Percentiles rank a stretch among this genome's conserved stretches.
Conservation (phyloP, 2,329 filamentous ascomycete species). For the Pseudofabraea citricarpa region DNA sequence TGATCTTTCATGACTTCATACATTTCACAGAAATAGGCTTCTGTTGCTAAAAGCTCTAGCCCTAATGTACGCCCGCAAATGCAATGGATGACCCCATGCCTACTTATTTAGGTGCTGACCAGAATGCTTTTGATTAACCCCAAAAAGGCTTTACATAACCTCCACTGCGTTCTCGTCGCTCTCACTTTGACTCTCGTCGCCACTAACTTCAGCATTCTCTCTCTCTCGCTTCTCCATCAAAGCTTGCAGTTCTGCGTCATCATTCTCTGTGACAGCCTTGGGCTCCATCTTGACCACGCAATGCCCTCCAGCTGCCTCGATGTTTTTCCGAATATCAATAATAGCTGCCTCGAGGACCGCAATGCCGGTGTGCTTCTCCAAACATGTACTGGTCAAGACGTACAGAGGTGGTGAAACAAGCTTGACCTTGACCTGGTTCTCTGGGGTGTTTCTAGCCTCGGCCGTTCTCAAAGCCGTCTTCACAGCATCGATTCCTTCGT, state of each 20-base stretch:
- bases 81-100: conserved; percentile 12
- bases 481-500: conserved; percentile 97
- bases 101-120: conserved; percentile 7
- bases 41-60: conserved; percentile 6
- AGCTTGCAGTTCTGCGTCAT: conserved; percentile 93
- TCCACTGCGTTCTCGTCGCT: conserved; percentile 81
- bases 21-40: conserved; percentile 1
- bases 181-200: conserved; percentile 93
- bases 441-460: conserved; percentile 85
- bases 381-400: conserved; percentile 89
- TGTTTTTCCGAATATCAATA: conserved; percentile 75
- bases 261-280: conserved; percentile 97
- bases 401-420: conserved; percentile 97
- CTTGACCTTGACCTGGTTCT: conserved; percentile 96
- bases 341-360: conserved; percentile 83
- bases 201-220: conserved; percentile 96
- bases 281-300: conserved; percentile 96
- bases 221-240: conserved; percentile 99
- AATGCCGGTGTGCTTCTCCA: conserved; percentile 89
- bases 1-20: conserved; percentile 2
- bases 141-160: conserved; percentile 33
- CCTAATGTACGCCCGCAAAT: conserved; percentile 26
- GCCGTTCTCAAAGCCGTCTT: conserved; percentile 88
- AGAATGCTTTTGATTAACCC: conserved; percentile 22
- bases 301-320: conserved; percentile 71